Percentiles rank a stretch among this genome's conserved stretches.
Conservation (phyloP, 495 filamentous ascomycete genomes). For the Aspergillus asperescens region DNA sequence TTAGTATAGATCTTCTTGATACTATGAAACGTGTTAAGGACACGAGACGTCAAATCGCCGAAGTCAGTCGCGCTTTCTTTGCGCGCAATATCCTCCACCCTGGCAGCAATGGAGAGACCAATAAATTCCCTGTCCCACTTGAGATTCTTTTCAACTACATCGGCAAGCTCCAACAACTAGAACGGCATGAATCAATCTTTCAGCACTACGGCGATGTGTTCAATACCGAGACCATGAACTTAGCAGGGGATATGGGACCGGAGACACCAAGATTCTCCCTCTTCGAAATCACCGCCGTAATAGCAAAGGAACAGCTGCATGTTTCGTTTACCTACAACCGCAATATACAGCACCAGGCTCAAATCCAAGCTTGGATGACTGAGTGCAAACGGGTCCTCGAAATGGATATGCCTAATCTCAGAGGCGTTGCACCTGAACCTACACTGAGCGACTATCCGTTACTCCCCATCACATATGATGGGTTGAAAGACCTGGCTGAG, state of each 20-base stretch:
- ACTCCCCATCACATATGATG: slow-evolving; percentile 56
- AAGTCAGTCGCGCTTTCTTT: slow-evolving; percentile 45
- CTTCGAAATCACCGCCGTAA: slow-evolving; percentile 57
- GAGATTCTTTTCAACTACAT: slow-evolving; percentile 68
- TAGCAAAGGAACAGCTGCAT: slow-evolving; percentile 54
- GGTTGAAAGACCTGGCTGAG: slow-evolving; percentile 35
- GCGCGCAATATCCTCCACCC: slow-evolving; percentile 46
- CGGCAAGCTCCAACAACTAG: slow-evolving; percentile 54
- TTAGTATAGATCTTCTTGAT: slow-evolving; percentile 24
- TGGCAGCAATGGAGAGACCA: slow-evolving; percentile 34
- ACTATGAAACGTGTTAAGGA: slow-evolving; percentile 47
- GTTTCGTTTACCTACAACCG: slow-evolving; percentile 59
- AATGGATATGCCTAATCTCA: slow-evolving; percentile 47
- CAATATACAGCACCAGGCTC: slow-evolving; percentile 50
- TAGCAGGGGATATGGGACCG: slow-evolving; percentile 41
- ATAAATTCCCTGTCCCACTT: slow-evolving; percentile 50
- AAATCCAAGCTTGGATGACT: slow-evolving; percentile 55
- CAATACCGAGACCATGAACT: slow-evolving; percentile 38
- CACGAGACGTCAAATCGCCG: slow-evolving; percentile 32
- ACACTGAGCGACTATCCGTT: slow-evolving; percentile 61
- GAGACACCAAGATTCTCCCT: slow-evolving; percentile 52
- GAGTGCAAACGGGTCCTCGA: slow-evolving; percentile 56
- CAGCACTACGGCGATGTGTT: slow-evolving; percentile 51
- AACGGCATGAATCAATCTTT: slow-evolving; percentile 54
- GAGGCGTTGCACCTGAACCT: slow-evolving; percentile 45